Percentiles rank a stretch among this genome's conserved stretches.
Conservation (phyloP, 108 stramenopile genomes). For the Poteriospumella lacustris region DNA sequence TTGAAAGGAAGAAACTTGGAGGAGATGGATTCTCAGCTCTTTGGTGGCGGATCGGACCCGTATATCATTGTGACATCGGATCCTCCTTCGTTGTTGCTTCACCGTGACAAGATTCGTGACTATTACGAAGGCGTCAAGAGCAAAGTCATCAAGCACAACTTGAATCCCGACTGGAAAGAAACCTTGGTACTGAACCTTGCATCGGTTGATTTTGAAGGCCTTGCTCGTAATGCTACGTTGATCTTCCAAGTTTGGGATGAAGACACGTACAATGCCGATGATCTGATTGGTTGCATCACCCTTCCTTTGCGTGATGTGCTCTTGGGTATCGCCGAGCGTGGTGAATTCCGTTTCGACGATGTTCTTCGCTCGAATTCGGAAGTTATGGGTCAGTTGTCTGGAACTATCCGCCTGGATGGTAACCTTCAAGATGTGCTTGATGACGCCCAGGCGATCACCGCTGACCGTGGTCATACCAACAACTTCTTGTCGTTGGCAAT, state of each 20-base stretch:
- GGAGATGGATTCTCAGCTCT: slow-evolving; percentile 44
- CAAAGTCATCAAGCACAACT: slow-evolving; percentile 43
- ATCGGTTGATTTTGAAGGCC: slow-evolving; percentile 31
- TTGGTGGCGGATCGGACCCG: slow-evolving; percentile 55
- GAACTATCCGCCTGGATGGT: background rate
- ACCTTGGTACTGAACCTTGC: slow-evolving; percentile 54
- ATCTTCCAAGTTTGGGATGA: slow-evolving; percentile 41
- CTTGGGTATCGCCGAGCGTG: slow-evolving; percentile 10
- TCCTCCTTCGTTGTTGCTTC: background rate
- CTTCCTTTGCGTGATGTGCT: slow-evolving; percentile 37
- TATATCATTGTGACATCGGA: slow-evolving; percentile 59
- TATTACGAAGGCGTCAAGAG: slow-evolving; percentile 40
- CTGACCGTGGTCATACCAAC: slow-evolving; percentile 63
- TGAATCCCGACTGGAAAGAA: slow-evolving; percentile 21
- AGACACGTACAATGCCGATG: slow-evolving; percentile 20
- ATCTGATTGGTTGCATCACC: slow-evolving; percentile 38
- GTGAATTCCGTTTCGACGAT: slow-evolving; percentile 22
- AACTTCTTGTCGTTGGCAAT: slow-evolving; percentile 58
- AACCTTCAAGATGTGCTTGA: background rate
- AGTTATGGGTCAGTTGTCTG: background rate
- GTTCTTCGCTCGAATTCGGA: background rate
- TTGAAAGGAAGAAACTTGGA: slow-evolving; percentile 59
- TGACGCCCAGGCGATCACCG: slow-evolving; percentile 35
- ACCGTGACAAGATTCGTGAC: slow-evolving; percentile 39
- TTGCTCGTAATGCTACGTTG: slow-evolving; percentile 26